Conservation (phyloP, 2,329 filamentous ascomycete genomes). For the Cordyceps sp. region DNA sequence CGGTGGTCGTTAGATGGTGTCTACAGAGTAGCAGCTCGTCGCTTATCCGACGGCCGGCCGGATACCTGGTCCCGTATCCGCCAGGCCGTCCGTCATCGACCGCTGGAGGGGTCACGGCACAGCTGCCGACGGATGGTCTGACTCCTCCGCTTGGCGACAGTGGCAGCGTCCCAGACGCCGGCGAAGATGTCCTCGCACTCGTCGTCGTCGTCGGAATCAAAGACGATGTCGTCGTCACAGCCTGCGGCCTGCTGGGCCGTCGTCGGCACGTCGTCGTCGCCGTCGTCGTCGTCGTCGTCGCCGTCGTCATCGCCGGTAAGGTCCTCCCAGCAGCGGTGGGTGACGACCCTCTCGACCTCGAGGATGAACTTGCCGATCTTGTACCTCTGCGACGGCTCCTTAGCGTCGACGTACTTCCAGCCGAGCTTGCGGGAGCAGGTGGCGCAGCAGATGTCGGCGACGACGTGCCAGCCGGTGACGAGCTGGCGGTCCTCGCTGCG, state of each 20-base stretch:
- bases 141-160: slow-evolving; percentile 28
- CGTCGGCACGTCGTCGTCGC: slow-evolving; percentile 3
- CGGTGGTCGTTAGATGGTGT: too few species aligned
- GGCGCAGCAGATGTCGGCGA: slow-evolving; percentile 44
- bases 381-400: slow-evolving; percentile 42
- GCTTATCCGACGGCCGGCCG: too few species aligned
- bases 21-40: too few species aligned
- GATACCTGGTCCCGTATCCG: too few species aligned
- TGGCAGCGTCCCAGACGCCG: slow-evolving; percentile 41
- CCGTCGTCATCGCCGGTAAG: slow-evolving; percentile 5
- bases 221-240: slow-evolving; percentile 24
- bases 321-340: slow-evolving; percentile 33
- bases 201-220: slow-evolving; percentile 48
- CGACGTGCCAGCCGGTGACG: slow-evolving; percentile 45
- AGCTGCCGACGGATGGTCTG: slow-evolving; percentile 16
- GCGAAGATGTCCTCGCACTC: slow-evolving; percentile 51
- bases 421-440: slow-evolving; percentile 40
- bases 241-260: too few species aligned
- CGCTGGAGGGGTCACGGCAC: not conserved
- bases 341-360: slow-evolving; percentile 40
- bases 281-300: too few species aligned
- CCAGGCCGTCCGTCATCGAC: not conserved
- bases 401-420: slow-evolving; percentile 53
- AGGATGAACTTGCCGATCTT: slow-evolving; percentile 55
- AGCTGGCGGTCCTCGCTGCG: slow-evolving; percentile 38